Conservation (phyloP, 306 rosid species). For the Quercus wislizeni region DNA sequence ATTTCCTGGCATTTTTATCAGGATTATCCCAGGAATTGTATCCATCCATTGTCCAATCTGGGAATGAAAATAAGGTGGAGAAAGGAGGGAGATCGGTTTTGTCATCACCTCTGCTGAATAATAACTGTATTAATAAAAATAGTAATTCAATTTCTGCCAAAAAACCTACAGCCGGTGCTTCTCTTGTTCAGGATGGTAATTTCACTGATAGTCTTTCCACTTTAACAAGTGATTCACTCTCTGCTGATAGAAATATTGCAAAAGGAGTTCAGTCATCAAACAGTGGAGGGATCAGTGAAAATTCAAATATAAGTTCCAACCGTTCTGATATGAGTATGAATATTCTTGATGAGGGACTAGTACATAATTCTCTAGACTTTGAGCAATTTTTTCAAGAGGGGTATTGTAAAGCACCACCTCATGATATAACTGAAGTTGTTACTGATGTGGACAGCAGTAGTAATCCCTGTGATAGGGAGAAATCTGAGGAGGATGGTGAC, state of each 20-base stretch:
- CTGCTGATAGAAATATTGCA: constrained; percentile 43
- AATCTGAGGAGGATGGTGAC: constrained; percentile 72
- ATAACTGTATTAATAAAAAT: constrained; percentile 32
- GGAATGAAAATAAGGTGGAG: constrained; percentile 30
- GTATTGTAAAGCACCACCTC: constrained; percentile 61
- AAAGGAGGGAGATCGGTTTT: constrained; percentile 41
- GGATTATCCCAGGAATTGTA: constrained; percentile 34
- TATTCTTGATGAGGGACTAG: constrained; percentile 54
- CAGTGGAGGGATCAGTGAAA: constrained; percentile 39
- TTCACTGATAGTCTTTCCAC: constrained; percentile 28
- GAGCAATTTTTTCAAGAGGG: constrained; percentile 77
- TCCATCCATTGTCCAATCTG: constrained; percentile 38
- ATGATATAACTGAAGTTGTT: constrained; percentile 49
- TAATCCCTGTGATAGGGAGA: constrained; percentile 70
- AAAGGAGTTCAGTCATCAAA: constrained; percentile 45
- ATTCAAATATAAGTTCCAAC: constrained; percentile 57
- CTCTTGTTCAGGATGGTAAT: constrained; percentile 30
- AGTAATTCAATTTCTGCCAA: constrained; percentile 32
- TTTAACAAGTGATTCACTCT: constrained; percentile 33
- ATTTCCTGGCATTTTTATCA: constrained; percentile 10
- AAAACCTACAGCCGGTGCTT: constrained; percentile 30
- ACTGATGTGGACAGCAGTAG: constrained; percentile 63
- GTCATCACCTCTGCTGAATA: constrained; percentile 34
- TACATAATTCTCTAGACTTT: constrained; percentile 55
- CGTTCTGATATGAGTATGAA: constrained; percentile 65